Evolutionary conservation across 345 rosid genomes (phyloP), one percentile per base, ranked within the genome.

Genomic region (Abelmoschus esculentus): DNA sequence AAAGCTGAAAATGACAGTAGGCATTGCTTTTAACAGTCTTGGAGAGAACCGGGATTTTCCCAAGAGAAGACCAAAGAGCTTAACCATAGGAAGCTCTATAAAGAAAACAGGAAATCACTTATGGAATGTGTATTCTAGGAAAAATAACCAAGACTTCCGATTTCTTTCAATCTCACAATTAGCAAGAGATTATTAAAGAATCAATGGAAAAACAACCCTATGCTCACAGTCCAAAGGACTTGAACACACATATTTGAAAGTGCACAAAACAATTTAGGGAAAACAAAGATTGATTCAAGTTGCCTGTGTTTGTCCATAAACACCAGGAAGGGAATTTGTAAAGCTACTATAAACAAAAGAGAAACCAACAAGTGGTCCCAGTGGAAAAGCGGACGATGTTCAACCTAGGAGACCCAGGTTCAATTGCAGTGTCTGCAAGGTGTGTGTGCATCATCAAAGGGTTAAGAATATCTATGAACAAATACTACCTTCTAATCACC

Each of bases 181-280:
- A 6, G 6, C 2, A 3, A 64, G 47, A 64, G 55, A 46, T 46
- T 65, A 26, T 7, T 46, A 7, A 44, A 26, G 38, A 66, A 8
- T 14, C 38, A 47, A 28, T 14, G 36, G 38, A 28, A 46, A 22
- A 22, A 47, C 69, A 66, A n/a, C 56, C 18, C 7, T 46, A 44
- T 26, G 36, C 69, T 44, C 55, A 65, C 55, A 46, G 18, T 44
- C 15, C 34, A 22, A 22, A 53, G 54, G 12, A 42, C 67, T 34
- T 62, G 10, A 62, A 63, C 67, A 63, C 17, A 26, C 36, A 65
- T 42, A 65, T 22, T 44, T 22, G 54, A 65, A 46, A 18, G 69
- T 31, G 15, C 22, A 47, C 69, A 47, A 19, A 40, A 42, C 0
- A 0, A 19, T 63, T 63, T 63, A 42, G 5, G 32, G n/a, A 29